A percentile compares a stretch with the other conserved stretches of the same genome.
Conservation (phyloP, 352 stramenopile genomes). For the Phytopythium helicoides region DNA sequence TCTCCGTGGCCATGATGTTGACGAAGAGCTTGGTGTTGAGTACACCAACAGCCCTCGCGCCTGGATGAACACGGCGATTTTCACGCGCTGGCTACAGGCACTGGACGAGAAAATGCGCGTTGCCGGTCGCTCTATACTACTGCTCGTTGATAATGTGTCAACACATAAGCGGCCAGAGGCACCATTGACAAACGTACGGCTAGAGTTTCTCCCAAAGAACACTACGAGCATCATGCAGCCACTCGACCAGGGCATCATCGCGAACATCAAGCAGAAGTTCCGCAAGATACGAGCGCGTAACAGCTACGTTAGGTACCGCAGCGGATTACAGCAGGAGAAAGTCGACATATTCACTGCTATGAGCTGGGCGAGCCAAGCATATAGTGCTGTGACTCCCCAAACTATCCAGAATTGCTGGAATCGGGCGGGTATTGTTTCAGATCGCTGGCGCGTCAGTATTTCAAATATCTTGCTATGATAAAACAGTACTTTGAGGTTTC, state of each 20-base stretch:
- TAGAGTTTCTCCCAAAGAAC: slow-evolving; percentile 3
- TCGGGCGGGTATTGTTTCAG: background rate
- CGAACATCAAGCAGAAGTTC: background rate
- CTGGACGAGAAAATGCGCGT: background rate
- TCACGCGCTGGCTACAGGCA: background rate
- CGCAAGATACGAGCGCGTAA: background rate
- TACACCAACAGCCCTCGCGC: slow-evolving; percentile 1
- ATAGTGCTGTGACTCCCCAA: background rate
- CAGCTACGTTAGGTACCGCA: background rate
- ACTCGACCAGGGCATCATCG: slow-evolving; percentile 5
- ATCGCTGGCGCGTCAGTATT: background rate
- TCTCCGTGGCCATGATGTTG: background rate
- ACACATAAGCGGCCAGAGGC: background rate
- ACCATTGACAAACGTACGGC: background rate
- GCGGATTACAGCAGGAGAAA: background rate
- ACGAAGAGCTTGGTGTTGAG: background rate
- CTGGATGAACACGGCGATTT: slow-evolving; percentile 5
- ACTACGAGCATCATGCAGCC: slow-evolving; percentile 1
- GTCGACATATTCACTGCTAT: background rate
- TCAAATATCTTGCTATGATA: background rate
- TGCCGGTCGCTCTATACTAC: background rate
- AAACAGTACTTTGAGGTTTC: slow-evolving; percentile 1
- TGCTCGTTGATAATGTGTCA: slow-evolving; percentile 4
- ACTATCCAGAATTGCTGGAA: slow-evolving; percentile 3
- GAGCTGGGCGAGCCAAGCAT: background rate